phyloP scores from a whole-genome alignment of 805 yeast genomes.

The Candida boleticola region DNA sequence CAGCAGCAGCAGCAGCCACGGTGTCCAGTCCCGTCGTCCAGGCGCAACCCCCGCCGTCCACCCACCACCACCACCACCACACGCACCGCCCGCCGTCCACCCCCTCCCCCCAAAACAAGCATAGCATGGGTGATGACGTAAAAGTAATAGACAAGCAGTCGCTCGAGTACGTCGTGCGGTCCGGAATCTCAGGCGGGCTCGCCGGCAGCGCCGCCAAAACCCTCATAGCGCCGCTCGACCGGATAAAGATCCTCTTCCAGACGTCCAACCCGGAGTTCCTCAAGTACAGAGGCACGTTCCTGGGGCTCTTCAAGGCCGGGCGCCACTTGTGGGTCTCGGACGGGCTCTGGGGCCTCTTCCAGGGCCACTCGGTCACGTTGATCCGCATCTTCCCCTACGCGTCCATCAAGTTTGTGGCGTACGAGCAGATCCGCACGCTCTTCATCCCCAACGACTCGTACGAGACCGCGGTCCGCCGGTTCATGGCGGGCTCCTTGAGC shows the following conservation, averaged over 20 bases:
- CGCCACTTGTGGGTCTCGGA: constrained; percentile 61
- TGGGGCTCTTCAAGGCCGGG: constrained; percentile 75
- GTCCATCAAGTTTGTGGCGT: constrained; percentile 92
- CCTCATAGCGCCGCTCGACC: constrained; percentile 89
- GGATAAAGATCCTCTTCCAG: constrained; percentile 93
- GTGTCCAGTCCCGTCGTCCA: too few species aligned
- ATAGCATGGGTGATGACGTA: constrained; percentile 29
- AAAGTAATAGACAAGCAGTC: constrained; percentile 62
- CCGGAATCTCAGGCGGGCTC: constrained; percentile 91
- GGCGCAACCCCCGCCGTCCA: too few species aligned
- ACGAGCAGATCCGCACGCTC: constrained; percentile 82
- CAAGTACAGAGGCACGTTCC: constrained; percentile 74
- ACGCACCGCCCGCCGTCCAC: not conserved
- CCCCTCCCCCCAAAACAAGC: too few species aligned
- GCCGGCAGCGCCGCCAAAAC: constrained; percentile 98
- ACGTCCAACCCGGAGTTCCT: constrained; percentile 88
- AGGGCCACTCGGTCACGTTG: constrained; percentile 94
- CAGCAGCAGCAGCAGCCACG: too few species aligned
- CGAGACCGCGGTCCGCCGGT: constrained; percentile 80
- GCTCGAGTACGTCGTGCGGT: constrained; percentile 71
- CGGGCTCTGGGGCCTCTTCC: constrained; percentile 80
- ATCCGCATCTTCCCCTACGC: constrained; percentile 94
- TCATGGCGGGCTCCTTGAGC: constrained; percentile 85
- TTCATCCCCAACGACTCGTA: constrained; percentile 71
- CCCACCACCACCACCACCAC: not conserved